Conservation (phyloP, 176 grass and related monocot genomes). For the Triticum turgidum region DNA sequence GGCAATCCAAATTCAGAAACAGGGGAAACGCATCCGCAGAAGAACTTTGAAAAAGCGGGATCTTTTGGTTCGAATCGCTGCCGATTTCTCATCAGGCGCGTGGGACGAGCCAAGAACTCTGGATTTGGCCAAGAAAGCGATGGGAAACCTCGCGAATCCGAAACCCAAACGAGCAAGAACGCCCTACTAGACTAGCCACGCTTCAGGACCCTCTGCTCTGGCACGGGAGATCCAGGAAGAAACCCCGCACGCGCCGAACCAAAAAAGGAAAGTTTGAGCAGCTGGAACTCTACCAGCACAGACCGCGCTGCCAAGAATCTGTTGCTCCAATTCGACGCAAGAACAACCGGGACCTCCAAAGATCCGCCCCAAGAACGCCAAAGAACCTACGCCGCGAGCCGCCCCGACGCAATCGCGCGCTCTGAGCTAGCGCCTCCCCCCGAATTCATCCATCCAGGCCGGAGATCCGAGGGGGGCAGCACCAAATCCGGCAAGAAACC, state of each 20-base stretch:
- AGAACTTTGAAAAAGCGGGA: background rate
- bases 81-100: background rate
- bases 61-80: background rate
- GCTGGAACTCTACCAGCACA: background rate
- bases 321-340: background rate
- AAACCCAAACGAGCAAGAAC: background rate
- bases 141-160: background rate
- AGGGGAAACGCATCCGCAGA: background rate
- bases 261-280: background rate
- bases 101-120: background rate
- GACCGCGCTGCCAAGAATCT: background rate
- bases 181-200: background rate
- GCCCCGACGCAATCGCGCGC: background rate
- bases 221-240: background rate
- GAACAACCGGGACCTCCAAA: background rate
- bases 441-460: conserved; percentile 28
- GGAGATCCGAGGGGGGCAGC: conserved; percentile 31
- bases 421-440: background rate
- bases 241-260: background rate
- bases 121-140: background rate
- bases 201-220: background rate
- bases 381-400: background rate
- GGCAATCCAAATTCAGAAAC: conserved; percentile 24
- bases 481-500: background rate
- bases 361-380: background rate